Conservation (phyloP, 805 yeast species). For the Yamadazyma olivae region DNA sequence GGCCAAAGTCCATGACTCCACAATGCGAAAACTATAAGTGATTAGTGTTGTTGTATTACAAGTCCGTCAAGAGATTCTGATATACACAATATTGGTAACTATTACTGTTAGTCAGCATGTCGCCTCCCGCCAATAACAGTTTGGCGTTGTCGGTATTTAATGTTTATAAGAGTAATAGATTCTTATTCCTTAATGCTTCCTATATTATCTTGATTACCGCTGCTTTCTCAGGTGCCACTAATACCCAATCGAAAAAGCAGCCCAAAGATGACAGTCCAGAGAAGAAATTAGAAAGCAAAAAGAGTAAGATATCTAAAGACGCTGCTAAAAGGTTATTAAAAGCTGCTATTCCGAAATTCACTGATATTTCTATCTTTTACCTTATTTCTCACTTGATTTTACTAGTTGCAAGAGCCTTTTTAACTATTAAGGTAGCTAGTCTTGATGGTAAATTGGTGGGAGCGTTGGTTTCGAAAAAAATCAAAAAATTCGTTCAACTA, state of each 20-base stretch:
- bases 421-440: slow-evolving; percentile 80
- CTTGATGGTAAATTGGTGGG: slow-evolving; percentile 86
- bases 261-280: slow-evolving; percentile 7
- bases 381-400: slow-evolving; percentile 55
- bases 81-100: no score
- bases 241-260: slow-evolving; percentile 13
- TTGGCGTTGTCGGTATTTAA: slow-evolving; percentile 26
- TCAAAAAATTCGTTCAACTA: slow-evolving; percentile 59
- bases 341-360: slow-evolving; percentile 32
- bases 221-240: slow-evolving; percentile 42
- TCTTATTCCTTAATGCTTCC: slow-evolving; percentile 38
- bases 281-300: slow-evolving; percentile 6
- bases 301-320: slow-evolving; percentile 27
- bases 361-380: slow-evolving; percentile 27
- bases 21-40: no score
- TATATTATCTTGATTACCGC: slow-evolving; percentile 40
- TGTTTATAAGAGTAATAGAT: slow-evolving; percentile 38
- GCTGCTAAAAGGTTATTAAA: slow-evolving; percentile 27
- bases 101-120: not conserved
- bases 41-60: no score
- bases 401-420: slow-evolving; percentile 62
- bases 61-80: no score
- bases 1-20: no score
- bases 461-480: slow-evolving; percentile 67
- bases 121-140: no score